These are phyloP conservation scores for Fusarium pseudocircinatum DNA, from an alignment of 2,329 filamentous ascomycete species.

Conservation along the genomic window DNA sequence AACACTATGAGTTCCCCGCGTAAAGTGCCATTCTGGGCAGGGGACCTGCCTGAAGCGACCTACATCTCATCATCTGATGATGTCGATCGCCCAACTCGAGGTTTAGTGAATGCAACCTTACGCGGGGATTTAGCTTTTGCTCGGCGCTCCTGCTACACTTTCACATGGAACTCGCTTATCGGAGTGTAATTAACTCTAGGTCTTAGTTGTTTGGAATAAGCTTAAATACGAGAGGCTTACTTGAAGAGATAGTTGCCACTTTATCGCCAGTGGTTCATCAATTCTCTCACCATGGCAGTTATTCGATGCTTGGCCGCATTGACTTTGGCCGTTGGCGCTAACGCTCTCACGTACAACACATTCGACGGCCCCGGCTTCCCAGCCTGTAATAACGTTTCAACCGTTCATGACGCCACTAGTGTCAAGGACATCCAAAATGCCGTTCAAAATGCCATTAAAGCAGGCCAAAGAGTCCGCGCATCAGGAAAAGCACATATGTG, in stretches of 20 bases:
- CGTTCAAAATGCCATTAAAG: background rate
- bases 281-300: background rate
- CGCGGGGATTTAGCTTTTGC: background rate
- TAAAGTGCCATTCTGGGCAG: background rate
- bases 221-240: background rate
- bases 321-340: background rate
- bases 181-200: background rate
- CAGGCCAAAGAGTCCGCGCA: background rate
- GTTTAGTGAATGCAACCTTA: background rate
- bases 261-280: background rate
- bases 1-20: background rate
- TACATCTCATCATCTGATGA: background rate
- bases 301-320: background rate
- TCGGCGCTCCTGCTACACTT: background rate
- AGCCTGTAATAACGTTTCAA: background rate
- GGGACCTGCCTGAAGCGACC: background rate
- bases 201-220: too few relatives aligned
- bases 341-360: background rate
- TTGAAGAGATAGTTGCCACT: background rate
- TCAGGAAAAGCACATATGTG: slow-evolving; percentile 13
- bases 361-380: background rate
- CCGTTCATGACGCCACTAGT: background rate
- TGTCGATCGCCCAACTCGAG: background rate
- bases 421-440: slow-evolving; percentile 6
- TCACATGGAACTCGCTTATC: background rate